These are phyloP conservation scores for Pogostemon cablin DNA, from an alignment of 257 asterid species.

Conservation along the genomic window DNA sequence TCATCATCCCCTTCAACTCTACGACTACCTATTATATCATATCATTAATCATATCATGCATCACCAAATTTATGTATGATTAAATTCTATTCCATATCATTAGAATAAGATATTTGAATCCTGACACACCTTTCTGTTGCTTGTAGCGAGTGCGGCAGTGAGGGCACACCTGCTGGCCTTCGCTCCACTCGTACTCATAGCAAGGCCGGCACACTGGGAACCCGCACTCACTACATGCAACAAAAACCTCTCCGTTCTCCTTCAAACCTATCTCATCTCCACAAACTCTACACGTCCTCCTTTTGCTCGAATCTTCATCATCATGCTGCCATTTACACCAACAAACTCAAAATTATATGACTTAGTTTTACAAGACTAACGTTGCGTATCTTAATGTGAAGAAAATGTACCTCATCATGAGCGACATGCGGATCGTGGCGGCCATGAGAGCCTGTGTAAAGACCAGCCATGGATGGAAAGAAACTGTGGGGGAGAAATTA, in stretches of 20 bases:
- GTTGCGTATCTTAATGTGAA: no score
- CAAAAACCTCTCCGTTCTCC: constrained; percentile 33
- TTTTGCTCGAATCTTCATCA: constrained; percentile 1
- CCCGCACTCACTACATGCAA: constrained; percentile 32
- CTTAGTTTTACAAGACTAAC: no score
- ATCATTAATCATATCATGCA: no score
- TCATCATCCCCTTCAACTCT: constrained; percentile 34
- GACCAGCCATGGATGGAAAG: constrained; percentile 62
- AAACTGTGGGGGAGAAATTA: not conserved
- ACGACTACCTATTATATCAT: constrained; percentile 24
- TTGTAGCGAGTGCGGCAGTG: constrained; percentile 35
- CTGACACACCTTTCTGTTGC: constrained; percentile 25
- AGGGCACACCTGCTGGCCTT: constrained; percentile 34
- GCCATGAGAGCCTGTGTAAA: constrained; percentile 52
- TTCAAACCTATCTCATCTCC: constrained; percentile 32
- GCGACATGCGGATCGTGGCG: constrained; percentile 42
- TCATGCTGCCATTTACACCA: constrained; percentile 2
- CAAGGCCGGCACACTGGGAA: constrained; percentile 37
- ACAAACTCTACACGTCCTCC: constrained; percentile 23
- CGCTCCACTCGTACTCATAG: constrained; percentile 37
- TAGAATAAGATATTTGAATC: not conserved
- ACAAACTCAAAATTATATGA: no score
- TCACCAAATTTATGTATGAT: not conserved
- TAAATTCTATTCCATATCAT: no score
- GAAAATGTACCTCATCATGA: constrained; percentile 41